Percentiles rank a stretch among this genome's conserved stretches.
These are phyloP conservation scores for Xylaria sp. DNA, from an alignment of 2,329 filamentous ascomycete genomes.

Conservation along the genomic window DNA sequence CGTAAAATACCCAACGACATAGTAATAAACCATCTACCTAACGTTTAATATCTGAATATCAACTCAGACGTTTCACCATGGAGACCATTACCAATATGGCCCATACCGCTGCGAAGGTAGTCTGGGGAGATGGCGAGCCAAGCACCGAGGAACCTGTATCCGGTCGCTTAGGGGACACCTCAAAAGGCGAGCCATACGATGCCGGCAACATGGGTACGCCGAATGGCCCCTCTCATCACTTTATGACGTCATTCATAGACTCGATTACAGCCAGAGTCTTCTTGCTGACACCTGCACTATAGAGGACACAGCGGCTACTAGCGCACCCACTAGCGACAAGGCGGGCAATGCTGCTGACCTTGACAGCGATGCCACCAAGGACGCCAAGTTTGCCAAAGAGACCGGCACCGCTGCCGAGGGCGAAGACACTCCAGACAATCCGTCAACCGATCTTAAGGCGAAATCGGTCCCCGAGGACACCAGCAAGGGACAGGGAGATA, in stretches of 20 bases:
- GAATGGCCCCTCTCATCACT: slow-evolving; percentile 29
- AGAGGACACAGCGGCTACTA: slow-evolving; percentile 18
- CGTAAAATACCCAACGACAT: not conserved
- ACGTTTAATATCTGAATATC: not conserved
- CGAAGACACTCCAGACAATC: slow-evolving; percentile 43
- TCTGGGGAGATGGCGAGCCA: slow-evolving; percentile 57
- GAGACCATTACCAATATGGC: slow-evolving; percentile 70
- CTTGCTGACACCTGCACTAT: slow-evolving; percentile 1
- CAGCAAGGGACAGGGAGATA: slow-evolving; percentile 53
- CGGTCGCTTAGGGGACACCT: slow-evolving; percentile 73
- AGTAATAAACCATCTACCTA: not conserved
- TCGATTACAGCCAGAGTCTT: slow-evolving; percentile 13
- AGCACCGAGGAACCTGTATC: slow-evolving; percentile 73
- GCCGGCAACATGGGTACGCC: slow-evolving; percentile 76
- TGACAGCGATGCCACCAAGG: slow-evolving; percentile 11
- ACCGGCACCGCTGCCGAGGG: slow-evolving; percentile 43
- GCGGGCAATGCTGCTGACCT: not conserved
- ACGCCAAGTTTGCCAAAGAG: slow-evolving; percentile 36
- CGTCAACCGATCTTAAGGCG: slow-evolving; percentile 44
- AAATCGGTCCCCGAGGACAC: slow-evolving; percentile 41
- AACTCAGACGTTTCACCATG: slow-evolving; percentile 55
- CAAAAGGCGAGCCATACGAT: slow-evolving; percentile 78
- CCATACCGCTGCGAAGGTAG: slow-evolving; percentile 57
- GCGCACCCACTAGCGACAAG: not conserved
- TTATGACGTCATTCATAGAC: slow-evolving; percentile 14